Base-by-base conservation (phyloP, 345 rosid species). In the Euphorbia tirucalli region DNA sequence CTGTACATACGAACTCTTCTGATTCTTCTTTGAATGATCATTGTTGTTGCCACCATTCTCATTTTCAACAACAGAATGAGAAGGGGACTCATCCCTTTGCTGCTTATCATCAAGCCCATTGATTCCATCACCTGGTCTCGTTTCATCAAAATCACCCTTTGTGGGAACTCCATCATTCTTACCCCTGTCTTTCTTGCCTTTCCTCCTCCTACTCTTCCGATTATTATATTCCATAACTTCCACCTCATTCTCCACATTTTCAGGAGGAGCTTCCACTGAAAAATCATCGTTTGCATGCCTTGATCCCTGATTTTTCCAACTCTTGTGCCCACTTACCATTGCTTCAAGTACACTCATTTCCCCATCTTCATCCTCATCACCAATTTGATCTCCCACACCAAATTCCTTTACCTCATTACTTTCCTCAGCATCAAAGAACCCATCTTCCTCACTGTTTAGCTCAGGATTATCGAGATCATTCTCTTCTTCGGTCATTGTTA, bases 311-410 rank as follows among this genome's bases (percentile, higher is more conserved):
- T 57, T 84, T 73, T 76, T 83, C 75, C 81, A 77, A 64, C 71
- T 83, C 80, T 73, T 90, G 55, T 74, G 84, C 55, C 87, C 88
- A 0, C 81, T 82, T 58, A 89, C 64, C 94, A 90, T 92, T 54
- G 87, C 88, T 80, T 92, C 85, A 58, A 92, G 94, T 64, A 90
- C 69, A 76, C 74, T 84, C 62, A 71, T 78, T 77, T 87, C 95
- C 4, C 81, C 90, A 58, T 72, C 79, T 72, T 58, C 79, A 46
- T 66, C 69, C 24, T 46, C 82, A 41, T 28, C 77, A 24, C 21
- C 69, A 80, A 66, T 73, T 56, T 30, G 74, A 41, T 76, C 73
- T 31, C 44, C 75, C n/a, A 44, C 55, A 18, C 31, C 52, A 59
- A 16, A 64, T 48, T 3, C 60, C 43, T 57, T 54, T 5, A 22